A percentile compares a stretch with the other conserved stretches of the same genome.
Evolutionary conservation across 768 basidiomycete genomes (phyloP).

Genomic region (Boletellus emodensis): DNA sequence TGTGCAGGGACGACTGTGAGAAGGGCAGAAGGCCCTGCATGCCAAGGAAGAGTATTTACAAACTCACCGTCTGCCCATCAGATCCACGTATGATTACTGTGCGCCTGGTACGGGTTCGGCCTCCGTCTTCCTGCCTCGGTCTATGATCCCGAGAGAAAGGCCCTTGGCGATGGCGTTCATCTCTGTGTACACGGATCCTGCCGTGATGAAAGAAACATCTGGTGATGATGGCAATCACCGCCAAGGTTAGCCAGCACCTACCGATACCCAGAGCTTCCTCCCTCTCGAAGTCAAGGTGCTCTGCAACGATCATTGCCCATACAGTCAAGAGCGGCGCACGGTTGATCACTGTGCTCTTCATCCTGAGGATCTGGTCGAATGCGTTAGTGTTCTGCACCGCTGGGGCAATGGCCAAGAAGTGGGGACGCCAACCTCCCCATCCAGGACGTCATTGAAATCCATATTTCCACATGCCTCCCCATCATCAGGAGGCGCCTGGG

Average conservation of each 20-base stretch:
- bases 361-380: conserved; percentile 47
- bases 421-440: conserved; percentile 56
- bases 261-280: conserved; percentile 93
- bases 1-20: conserved; percentile 10
- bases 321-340: conserved; percentile 94
- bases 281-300: conserved; percentile 78
- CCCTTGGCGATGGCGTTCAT: conserved; percentile 88
- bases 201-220: background rate
- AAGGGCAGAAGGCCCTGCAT: background rate
- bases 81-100: conserved; percentile 78
- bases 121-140: conserved; percentile 48
- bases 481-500: conserved; percentile 48
- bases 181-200: conserved; percentile 91
- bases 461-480: conserved; percentile 49
- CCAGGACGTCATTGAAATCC: conserved; percentile 68
- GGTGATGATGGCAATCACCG: background rate
- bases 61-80: conserved; percentile 71
- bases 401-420: background rate
- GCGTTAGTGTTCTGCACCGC: conserved; percentile 3
- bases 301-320: conserved; percentile 86
- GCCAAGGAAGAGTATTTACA: background rate
- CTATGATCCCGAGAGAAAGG: conserved; percentile 74
- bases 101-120: conserved; percentile 53
- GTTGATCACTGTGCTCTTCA: conserved; percentile 69
- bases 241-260: conserved; percentile 27